Evolutionary conservation across 352 stramenopile genomes (phyloP), one percentile per base, ranked within the genome.

Genomic region (Saprolegnia parasitica): DNA sequence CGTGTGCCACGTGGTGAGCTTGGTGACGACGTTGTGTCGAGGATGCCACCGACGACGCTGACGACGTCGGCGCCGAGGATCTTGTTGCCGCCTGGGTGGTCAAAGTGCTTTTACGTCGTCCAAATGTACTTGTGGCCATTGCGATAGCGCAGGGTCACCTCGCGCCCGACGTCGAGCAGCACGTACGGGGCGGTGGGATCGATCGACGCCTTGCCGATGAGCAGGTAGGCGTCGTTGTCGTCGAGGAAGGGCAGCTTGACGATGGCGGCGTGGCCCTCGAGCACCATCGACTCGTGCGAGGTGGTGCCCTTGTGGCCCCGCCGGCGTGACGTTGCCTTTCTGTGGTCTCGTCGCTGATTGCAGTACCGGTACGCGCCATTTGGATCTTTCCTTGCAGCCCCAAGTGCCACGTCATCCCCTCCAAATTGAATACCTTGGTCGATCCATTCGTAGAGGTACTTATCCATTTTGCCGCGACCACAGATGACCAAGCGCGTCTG

Each of bases 181-280:
- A 88, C 89, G 55, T 84, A 56, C 9, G 89, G 80, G 40, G 97
- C 88, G 10, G 93, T 90, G 0, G 91, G 88, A 72, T 98, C 92
- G 55, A 98, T 76, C 83, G 65, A 73, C 26, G 66, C 84, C 68
- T 49, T 21, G 58, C 93, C 84, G 40, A 94, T 87, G 26, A 94
- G 72, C 47, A 98, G 74, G 72, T 98, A 98, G 42, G 87, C 79
- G 74, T 96, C 97, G 76, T 98, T 98, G 78, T 98, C 92, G 4
- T 77, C 80, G 52, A 97, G 77, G 52, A 97, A 84, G 42, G 90
- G 87, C 15, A 97, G 77, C 11, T 79, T 77, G 15, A 93, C 79
- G 50, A 96, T 76, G 21, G 58, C 50, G 5, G 58, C 58, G n/a
- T 37, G 37, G 58, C 58, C 58, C 15, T 67, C 45, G 40, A 96